Evolutionary conservation across 495 filamentous ascomycete species (phyloP), one percentile per base, ranked within the genome.

Genomic region (Aspergillus baeticus): DNA sequence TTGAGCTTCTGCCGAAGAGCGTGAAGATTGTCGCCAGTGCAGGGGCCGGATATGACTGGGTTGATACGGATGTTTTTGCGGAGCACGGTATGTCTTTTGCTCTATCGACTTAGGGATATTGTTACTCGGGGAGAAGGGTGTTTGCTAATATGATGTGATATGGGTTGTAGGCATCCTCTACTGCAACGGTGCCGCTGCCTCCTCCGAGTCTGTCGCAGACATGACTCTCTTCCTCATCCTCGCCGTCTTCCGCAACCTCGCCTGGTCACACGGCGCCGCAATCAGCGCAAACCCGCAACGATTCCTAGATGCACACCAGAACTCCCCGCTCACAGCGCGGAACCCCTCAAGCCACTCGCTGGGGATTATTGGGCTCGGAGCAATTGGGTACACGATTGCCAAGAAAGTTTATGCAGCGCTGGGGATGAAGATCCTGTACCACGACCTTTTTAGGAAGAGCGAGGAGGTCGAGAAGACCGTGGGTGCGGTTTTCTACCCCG

Each of bases 21-120:
- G 84, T 88, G 57, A 84, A 78, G 64, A 80, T 91, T 2, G 88
- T 84, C 69, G 86, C 88, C 14, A 85, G 82, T 58, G 87, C 89
- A 3, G 89, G 87, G 11, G 85, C 88, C 13, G 88, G 87, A 3
- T 90, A 85, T 60, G 88, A 91, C 67, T 90, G 89, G 87, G 87
- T 84, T 31, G 85, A 92, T 64, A 85, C 83, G 18, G 77, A 82
- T 64, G 60, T 80, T n/a, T 65, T 91, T 57, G 88, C 84, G 6
- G 79, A 86, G 64, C 76, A 73, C 63, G 88, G 88, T 90, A 74
- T 35, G n/a, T n/a, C n/a, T 35, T 44, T 36, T 17, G 15, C 20
- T 20, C 17, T 29, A 15, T 55, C 47, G 22, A 3, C 10, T 38
- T n/a, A n/a, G n/a, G n/a, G n/a, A n/a, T n/a, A n/a, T n/a, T n/a